Evolutionary conservation across 495 filamentous ascomycete genomes (phyloP), one percentile per base, ranked within the genome.

Genomic region (Haplographium delicatum): DNA sequence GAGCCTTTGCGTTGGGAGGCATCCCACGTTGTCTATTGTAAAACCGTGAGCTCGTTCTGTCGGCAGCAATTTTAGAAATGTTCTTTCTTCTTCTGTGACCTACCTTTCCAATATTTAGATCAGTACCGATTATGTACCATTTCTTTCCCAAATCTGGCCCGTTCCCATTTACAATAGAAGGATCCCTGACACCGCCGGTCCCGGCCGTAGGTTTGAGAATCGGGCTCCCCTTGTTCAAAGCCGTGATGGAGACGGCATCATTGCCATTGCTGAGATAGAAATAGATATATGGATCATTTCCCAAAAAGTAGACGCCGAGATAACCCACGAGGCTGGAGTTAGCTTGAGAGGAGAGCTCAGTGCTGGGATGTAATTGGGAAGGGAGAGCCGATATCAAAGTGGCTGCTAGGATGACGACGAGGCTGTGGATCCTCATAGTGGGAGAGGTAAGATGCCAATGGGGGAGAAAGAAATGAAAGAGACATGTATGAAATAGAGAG

Each of bases 41-140:
- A 13, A 13, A 31, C 6, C 6, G 6, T 6, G 28, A 31, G 28
- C 13, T 31, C 13, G 13, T 31, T 31, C 28, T 53, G 34, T 60
- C 52, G 5, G 57, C 44, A 19, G 56, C 59, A 62, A 47, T 8
- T 13, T 20, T 31, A 42, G 25, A 19, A 50, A 39, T 5, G 28
- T 15, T 6, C 28, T 16, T 24, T 44, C 58, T 47, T 31, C 6
- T 31, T 6, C 28, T 13, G 28, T 31, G 28, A 31, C 13, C 28
- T 25, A 74, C 70, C 53, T 69, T 75, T 8, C 62, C 73, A 47
- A 78, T 78, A 42, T 79, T 51, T 5, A 78, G 55, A 49, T 78
- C 74, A 2, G 73, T 79, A 13, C 74, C 72, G 18, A 79, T 65
- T 31, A 78, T 78, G 39, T 75, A 78, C 72, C 73, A 78, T 59